Evolutionary conservation across 139 green algal genomes (phyloP).

Genomic region (Tetratostichococcus sp.): DNA sequence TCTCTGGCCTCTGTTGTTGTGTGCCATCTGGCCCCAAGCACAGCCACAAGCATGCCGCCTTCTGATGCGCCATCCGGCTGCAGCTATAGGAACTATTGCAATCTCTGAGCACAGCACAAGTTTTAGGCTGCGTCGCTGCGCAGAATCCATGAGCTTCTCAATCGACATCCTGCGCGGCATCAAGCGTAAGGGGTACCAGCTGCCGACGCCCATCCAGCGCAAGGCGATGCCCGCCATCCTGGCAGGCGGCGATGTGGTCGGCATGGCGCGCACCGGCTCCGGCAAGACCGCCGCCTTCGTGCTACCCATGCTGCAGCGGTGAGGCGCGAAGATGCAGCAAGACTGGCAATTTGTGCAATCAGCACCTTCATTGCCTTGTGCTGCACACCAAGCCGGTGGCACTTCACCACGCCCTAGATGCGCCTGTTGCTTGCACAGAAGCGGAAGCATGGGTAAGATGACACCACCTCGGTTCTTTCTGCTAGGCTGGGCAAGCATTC

Average conservation of each 20-base stretch:
- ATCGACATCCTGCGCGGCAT: conserved; percentile 69
- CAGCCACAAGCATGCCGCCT: too few species aligned
- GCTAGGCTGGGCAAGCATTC: conserved; percentile 74
- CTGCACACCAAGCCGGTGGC: too few species aligned
- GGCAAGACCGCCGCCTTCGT: conserved; percentile 97
- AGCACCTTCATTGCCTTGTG: too few species aligned
- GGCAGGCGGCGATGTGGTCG: conserved; percentile 77
- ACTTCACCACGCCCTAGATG: too few species aligned
- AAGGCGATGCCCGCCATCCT: conserved; percentile 83
- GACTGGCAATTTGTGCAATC: not conserved
- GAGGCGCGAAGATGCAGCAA: conserved; percentile 5
- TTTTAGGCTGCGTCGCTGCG: not conserved
- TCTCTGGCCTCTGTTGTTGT: not conserved
- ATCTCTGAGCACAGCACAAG: too few species aligned
- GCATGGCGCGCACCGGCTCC: conserved; percentile 91
- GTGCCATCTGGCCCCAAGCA: too few species aligned
- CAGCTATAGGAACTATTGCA: too few species aligned
- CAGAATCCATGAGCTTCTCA: conserved; percentile 84
- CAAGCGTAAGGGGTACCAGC: conserved; percentile 85
- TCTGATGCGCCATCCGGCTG: too few species aligned
- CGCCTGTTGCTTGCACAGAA: too few species aligned
- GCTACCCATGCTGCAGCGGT: conserved; percentile 84
- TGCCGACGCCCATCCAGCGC: conserved; percentile 96
- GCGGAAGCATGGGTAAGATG: not conserved
- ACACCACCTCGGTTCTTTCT: not conserved